Base-by-base conservation (phyloP, 1,139 yeast species). In the Debaryomyces sp. region DNA sequence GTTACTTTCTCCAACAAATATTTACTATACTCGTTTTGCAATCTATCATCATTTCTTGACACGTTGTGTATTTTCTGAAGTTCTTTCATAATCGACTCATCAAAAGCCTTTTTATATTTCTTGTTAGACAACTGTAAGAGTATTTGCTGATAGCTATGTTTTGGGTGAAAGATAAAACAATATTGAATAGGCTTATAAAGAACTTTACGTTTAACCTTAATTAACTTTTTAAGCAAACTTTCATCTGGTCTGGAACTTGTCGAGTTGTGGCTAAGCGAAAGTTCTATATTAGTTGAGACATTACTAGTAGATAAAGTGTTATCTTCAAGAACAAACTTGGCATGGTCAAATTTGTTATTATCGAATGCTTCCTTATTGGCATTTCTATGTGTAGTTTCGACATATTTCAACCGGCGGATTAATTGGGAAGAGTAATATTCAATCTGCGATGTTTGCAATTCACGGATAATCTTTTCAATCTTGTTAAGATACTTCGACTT, bases 131-230 rank as follows among this genome's bases (percentile, higher is more conserved):
- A 15, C 21, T 54, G 27, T 43, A 46, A 43, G 5, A 57, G 46
- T 30, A 56, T 41, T 13, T 50, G 45, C 22, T 56, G 52, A 40
- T 53, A 60, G 1, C 56, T 45, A n/a, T 52, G 52, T 21, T 56
- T 55, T 10, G 56, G 46, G 12, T 53, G 57, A 10, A 61, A 57
- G 13, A 66, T 51, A 29, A 67, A 66, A 24, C 69, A 64, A 49
- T 50, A 64, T 45, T 68, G 73, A 10, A 67, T 57, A n/a, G 70
- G 68, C 39, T 65, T 66, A 46, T 63, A 66, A 5, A 64, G 50
- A 10, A 54, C 49, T 37, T 55, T 60, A 32, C 68, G 56, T 41
- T 53, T 59, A n/a, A 53, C 53, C 34, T 62, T 61, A 18, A 50
- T 45, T 6, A 62, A 36, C 33, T 51, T 53, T 34, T 49, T 56